Percentiles rank a stretch among this genome's conserved stretches.
Conservation (phyloP, 176 grass and related monocot genomes). For the Carex littledalei region DNA sequence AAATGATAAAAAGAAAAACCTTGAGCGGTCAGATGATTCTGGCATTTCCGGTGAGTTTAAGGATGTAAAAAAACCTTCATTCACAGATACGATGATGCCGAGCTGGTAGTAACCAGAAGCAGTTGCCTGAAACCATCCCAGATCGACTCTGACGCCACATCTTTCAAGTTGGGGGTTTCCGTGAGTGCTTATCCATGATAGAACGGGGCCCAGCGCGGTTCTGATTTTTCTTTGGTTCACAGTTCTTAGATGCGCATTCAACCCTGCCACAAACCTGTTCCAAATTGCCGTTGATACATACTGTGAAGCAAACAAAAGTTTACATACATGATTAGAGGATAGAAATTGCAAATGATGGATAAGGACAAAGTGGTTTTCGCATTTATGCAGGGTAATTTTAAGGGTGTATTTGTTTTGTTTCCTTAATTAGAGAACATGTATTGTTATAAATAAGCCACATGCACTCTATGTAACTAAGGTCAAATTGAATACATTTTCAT, state of each 20-base stretch:
- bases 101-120: conserved; percentile 96
- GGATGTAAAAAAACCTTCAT: conserved; percentile 77
- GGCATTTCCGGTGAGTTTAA: conserved; percentile 38
- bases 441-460: too few species aligned
- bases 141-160: conserved; percentile 72
- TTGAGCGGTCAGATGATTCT: conserved; percentile 45
- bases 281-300: conserved; percentile 90
- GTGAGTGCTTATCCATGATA: conserved; percentile 75
- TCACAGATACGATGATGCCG: conserved; percentile 68
- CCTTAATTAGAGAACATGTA: too few species aligned
- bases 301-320: conserved; percentile 35
- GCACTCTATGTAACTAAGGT: too few species aligned
- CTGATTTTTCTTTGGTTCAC: conserved; percentile 52
- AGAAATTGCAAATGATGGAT: neutral
- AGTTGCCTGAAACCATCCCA: conserved; percentile 93
- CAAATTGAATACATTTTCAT: too few species aligned
- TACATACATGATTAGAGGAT: neutral
- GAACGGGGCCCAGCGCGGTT: conserved; percentile 45
- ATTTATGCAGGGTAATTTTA: too few species aligned
- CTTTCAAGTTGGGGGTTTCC: conserved; percentile 74
- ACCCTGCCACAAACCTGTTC: conserved; percentile 91
- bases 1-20: conserved; percentile 19
- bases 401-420: too few species aligned
- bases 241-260: conserved; percentile 87
- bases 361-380: too few species aligned